Base-by-base conservation (phyloP, 2,329 filamentous ascomycete species). In the Microascus cirrosus region DNA sequence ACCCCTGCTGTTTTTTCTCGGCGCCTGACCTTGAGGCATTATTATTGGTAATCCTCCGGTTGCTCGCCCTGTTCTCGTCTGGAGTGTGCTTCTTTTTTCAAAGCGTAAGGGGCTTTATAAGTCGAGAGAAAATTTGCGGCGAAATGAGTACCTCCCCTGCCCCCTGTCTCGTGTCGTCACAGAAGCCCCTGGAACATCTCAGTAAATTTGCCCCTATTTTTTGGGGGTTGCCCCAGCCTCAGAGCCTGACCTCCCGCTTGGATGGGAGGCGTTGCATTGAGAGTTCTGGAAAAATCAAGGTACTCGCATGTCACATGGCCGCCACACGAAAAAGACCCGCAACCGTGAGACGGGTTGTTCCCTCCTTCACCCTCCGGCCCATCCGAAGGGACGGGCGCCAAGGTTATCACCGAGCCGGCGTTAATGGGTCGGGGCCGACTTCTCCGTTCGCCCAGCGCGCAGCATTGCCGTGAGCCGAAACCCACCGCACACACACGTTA, bases 321-420 rank as follows among this genome's bases (percentile, higher is more conserved):
- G 48, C 48, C 56, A 32, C 50, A 58, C 56, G 56, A 58, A 58
- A 58, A 58, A 20, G 56, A 58, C 45, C 56, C 56, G 56, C 48
- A 36, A 53, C 24, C 51, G 24, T 6, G 5, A 6, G 20, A 24
- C 51, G 51, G 51, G 51, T 3, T 32, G 53, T 10, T 54, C 32
- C 53, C 28, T 32, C 51, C 34, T 50, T 50, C n/a, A 20, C n/a
- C 18, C 25, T 54, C 53, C 53, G 53, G 53, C 53, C 28, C 53
- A n/a, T 54, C 53, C 53, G 53, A 54, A 18, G 32, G 2, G 24
- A 53, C 24, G 24, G 24, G 51, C 18, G 24, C 51, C n/a, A 28
- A n/a, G 51, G 5, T n/a, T 53, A 34, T 20, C 24, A 4, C 28
- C 28, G 28, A 32, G 28, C 28, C 51, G 51, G 51, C 51, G 25